Base-by-base conservation (phyloP, 2,329 filamentous ascomycete genomes). In the Penicillium brasilianum region DNA sequence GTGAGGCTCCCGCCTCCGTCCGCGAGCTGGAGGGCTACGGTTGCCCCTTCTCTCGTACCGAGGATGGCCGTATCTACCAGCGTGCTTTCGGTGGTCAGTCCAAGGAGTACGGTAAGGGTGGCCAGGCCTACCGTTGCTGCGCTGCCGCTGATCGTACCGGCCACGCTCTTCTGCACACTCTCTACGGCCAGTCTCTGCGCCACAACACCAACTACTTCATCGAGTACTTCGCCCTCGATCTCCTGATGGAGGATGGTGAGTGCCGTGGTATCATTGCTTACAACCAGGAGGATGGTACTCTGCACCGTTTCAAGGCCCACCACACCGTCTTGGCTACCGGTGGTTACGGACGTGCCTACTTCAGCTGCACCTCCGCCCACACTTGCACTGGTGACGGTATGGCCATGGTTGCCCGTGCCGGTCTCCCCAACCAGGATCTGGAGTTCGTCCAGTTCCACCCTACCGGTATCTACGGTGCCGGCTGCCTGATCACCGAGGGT, bases 131-230 rank as follows among this genome's bases (percentile, higher is more conserved):
- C 86, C 88, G 95, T 82, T 96, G 93, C 86, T 96, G 92, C 79
- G 94, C 93, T 79, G 95, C 93, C 63, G 95, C 94, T 71, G 95
- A 99, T 79, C 87, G 94, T 85, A 98, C 95, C 66, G 95, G 95
- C 67, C 95, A 99, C 82, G 95, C 95, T 74, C 90, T 99, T 70
- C 88, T 99, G 55, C 95, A 99, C 86, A 99, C 95, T 28, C 91
- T 99, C 69, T 99, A 98, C 82, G 95, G 95, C 73, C 94, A 97
- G 84, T 97, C 93, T 57, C 87, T 98, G 64, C 87, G 92, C 76
- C 93, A 98, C 86, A 97, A 97, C 86, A 97, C 94, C 76, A 97
- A 97, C 85, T 99, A 97, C 87, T 98, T 99, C 83, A 97, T 99
- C 79, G 95, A 98, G 82, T 98, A 93, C 86, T 99, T 98, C 79